These are phyloP conservation scores for Solanum aculeatissimum DNA, from an alignment of 305 asterid genomes.

Conservation along the genomic window DNA sequence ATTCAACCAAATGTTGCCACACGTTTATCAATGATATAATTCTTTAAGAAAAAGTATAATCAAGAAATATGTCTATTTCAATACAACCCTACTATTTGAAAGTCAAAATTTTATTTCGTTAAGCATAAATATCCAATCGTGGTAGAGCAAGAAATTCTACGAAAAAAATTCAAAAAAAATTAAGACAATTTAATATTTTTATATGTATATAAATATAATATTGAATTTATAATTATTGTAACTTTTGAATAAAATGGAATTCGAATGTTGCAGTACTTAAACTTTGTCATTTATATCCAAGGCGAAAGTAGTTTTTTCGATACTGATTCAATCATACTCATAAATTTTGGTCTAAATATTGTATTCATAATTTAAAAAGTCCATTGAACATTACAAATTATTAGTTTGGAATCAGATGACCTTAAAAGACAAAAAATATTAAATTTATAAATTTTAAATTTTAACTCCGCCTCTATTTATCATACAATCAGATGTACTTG, in stretches of 20 bases:
- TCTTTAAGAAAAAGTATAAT: not conserved
- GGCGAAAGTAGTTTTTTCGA: too few species aligned
- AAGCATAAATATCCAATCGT: not conserved
- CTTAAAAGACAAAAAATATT: too few species aligned
- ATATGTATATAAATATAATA: too few species aligned
- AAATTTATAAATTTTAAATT: not conserved
- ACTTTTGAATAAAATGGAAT: too few species aligned
- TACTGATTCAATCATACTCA: not conserved
- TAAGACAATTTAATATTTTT: too few species aligned
- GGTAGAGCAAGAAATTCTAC: too few species aligned
- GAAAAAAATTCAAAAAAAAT: not conserved
- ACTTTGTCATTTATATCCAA: too few species aligned
- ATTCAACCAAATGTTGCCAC: not conserved
- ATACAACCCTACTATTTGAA: not conserved
- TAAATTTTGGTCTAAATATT: not conserved
- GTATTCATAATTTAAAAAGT: not conserved
- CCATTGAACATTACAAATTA: not conserved
- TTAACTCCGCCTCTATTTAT: fast-evolving
- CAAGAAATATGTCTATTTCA: not conserved
- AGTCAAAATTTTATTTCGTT: not conserved
- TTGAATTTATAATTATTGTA: too few species aligned
- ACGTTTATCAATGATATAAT: not conserved
- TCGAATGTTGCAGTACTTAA: too few species aligned
- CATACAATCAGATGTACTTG: not conserved
- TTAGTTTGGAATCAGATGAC: not conserved